A percentile compares a stretch with the other conserved stretches of the same genome.
Evolutionary conservation across 2,329 filamentous ascomycete species (phyloP).

Genomic region (Uncinocarpus reesii): DNA sequence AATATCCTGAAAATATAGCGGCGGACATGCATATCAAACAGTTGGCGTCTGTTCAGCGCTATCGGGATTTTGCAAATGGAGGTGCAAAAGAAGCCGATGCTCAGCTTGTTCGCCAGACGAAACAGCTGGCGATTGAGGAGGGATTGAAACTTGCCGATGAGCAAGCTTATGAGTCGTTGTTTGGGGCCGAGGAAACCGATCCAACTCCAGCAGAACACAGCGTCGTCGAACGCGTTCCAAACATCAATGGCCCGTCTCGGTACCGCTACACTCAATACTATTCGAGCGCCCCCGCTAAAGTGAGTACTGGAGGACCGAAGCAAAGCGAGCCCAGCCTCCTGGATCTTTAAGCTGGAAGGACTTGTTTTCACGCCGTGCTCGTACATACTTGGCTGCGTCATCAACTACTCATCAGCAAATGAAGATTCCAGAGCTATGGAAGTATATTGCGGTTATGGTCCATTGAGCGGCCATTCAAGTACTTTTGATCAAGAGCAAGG

Average conservation of each 20-base stretch:
- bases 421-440: no score
- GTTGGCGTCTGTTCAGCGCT: slow-evolving; percentile 17
- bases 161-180: slow-evolving; percentile 17
- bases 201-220: background rate
- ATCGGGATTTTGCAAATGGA: slow-evolving; percentile 25
- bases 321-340: slow-evolving; percentile 8
- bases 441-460: no score
- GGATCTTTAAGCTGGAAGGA: slow-evolving; percentile 9
- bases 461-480: no score
- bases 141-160: slow-evolving; percentile 16
- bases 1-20: background rate
- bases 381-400: background rate
- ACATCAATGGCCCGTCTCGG: slow-evolving; percentile 4
- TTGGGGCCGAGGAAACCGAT: slow-evolving; percentile 11
- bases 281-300: background rate
- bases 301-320: background rate
- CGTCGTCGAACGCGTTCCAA: background rate
- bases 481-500: no score
- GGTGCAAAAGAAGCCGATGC: slow-evolving; percentile 25
- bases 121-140: slow-evolving; percentile 14
- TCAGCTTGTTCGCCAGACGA: slow-evolving; percentile 17
- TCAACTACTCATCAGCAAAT: no score
- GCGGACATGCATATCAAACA: slow-evolving; percentile 11
- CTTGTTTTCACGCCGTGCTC: slow-evolving; percentile 2
- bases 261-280: slow-evolving; percentile 12